These are phyloP conservation scores for Helichrysum umbraculigerum DNA, from an alignment of 129 eudicot species.

Conservation along the genomic window DNA sequence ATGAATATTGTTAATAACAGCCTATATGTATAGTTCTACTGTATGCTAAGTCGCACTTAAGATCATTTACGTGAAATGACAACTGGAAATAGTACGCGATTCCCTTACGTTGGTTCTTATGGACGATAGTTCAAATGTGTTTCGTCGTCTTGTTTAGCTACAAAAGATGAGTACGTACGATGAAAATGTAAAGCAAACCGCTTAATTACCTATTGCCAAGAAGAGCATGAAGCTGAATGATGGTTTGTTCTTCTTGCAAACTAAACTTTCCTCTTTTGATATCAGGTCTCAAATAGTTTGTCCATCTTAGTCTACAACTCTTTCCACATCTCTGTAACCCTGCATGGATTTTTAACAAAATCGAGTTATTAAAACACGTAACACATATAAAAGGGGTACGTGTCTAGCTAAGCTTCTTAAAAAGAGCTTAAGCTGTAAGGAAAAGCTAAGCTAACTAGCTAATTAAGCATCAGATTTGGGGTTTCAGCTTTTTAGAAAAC, in stretches of 20 bases:
- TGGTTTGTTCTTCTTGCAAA: conserved; percentile 69
- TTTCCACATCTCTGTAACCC: conserved; percentile 69
- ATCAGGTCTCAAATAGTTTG: conserved; percentile 64
- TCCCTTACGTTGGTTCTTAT: too few relatives aligned
- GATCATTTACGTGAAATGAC: too few relatives aligned
- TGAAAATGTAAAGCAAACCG: not conserved
- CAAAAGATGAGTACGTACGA: not conserved
- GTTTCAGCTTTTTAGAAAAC: not conserved
- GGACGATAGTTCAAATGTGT: too few relatives aligned
- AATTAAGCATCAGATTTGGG: not conserved
- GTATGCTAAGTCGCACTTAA: too few relatives aligned
- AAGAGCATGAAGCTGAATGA: conserved; percentile 79
- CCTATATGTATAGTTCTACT: too few relatives aligned
- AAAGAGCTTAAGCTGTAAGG: not conserved
- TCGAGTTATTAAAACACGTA: not conserved
- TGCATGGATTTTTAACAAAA: conserved; percentile 12
- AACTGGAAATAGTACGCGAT: too few relatives aligned
- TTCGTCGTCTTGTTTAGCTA: not conserved
- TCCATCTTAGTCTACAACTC: conserved; percentile 72
- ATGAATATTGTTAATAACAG: too few relatives aligned
- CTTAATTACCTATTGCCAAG: conserved; percentile 64
- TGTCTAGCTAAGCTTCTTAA: not conserved
- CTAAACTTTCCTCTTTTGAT: conserved; percentile 76
- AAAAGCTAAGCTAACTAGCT: not conserved
- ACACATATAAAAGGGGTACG: not conserved